These are phyloP conservation scores for Phytophthora brassicae DNA, from an alignment of 352 stramenopile species.

Conservation along the genomic window DNA sequence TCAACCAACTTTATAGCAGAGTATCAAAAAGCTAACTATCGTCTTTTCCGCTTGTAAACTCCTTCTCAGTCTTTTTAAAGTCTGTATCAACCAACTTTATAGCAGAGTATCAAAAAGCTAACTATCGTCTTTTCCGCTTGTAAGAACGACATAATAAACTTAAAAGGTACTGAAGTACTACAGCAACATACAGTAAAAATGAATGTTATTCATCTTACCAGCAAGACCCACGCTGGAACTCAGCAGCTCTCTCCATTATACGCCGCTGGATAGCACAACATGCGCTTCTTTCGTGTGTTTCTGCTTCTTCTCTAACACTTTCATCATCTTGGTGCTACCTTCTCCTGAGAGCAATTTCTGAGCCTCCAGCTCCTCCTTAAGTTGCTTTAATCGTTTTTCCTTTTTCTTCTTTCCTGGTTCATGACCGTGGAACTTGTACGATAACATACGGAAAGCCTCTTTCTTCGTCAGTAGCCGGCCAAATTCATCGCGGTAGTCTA, in stretches of 20 bases:
- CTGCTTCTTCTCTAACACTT: conserved; percentile 84
- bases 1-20: too few relatives aligned
- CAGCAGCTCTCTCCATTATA: conserved; percentile 27
- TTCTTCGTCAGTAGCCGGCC: conserved; percentile 96
- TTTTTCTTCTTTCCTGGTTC: conserved; percentile 97
- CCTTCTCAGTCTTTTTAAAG: too few relatives aligned
- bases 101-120: too few relatives aligned
- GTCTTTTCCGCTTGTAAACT: too few relatives aligned
- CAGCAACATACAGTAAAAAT: too few relatives aligned
- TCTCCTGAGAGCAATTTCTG: conserved; percentile 78
- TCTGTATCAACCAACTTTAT: too few relatives aligned
- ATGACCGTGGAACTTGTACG: conserved; percentile 99
- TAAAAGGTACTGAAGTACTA: too few relatives aligned
- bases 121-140: too few relatives aligned
- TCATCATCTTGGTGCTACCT: conserved; percentile 85
- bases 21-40: too few relatives aligned
- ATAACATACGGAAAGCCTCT: conserved; percentile 97
- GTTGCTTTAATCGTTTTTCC: conserved; percentile 91
- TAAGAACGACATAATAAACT: too few relatives aligned
- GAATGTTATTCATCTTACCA: conserved; percentile 19
- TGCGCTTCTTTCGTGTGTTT: conserved; percentile 80
- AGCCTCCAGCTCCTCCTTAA: conserved; percentile 81
- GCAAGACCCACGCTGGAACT: background rate
- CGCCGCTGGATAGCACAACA: conserved; percentile 76
- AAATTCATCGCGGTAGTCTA: conserved; percentile 98